Conservation (phyloP, 805 yeast species). For the Candida montana region DNA sequence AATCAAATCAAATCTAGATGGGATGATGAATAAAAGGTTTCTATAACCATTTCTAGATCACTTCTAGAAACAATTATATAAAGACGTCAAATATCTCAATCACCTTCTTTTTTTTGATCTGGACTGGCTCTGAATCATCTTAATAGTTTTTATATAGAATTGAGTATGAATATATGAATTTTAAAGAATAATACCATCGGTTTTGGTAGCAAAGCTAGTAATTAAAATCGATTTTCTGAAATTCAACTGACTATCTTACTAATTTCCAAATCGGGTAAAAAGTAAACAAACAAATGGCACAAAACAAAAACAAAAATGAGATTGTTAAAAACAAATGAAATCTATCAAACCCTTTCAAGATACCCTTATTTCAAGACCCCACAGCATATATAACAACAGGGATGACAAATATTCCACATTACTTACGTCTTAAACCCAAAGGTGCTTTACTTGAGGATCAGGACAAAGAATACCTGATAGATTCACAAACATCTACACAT, state of each 20-base stretch:
- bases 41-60: too few relatives aligned
- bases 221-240: too few relatives aligned
- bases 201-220: too few relatives aligned
- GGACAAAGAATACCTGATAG: conserved; percentile 16
- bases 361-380: too few relatives aligned
- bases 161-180: not conserved
- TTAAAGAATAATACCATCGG: too few relatives aligned
- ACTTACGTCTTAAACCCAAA: conserved; percentile 34
- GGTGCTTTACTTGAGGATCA: conserved; percentile 14
- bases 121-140: not conserved
- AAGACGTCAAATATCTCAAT: too few relatives aligned
- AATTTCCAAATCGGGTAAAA: conserved; percentile 8
- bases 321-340: not conserved
- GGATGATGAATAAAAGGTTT: not conserved
- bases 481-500: conserved; percentile 20
- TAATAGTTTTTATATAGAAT: too few relatives aligned
- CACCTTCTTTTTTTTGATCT: too few relatives aligned
- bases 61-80: too few relatives aligned
- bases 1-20: conserved; percentile 10
- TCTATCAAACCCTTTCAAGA: too few relatives aligned
- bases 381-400: too few relatives aligned
- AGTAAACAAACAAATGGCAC: conserved; percentile 10
- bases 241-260: too few relatives aligned
- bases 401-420: conserved; percentile 28
- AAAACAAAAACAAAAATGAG: not conserved